phyloP scores from a whole-genome alignment of 208 protist species.

The Endotrypanum monterogeii region DNA sequence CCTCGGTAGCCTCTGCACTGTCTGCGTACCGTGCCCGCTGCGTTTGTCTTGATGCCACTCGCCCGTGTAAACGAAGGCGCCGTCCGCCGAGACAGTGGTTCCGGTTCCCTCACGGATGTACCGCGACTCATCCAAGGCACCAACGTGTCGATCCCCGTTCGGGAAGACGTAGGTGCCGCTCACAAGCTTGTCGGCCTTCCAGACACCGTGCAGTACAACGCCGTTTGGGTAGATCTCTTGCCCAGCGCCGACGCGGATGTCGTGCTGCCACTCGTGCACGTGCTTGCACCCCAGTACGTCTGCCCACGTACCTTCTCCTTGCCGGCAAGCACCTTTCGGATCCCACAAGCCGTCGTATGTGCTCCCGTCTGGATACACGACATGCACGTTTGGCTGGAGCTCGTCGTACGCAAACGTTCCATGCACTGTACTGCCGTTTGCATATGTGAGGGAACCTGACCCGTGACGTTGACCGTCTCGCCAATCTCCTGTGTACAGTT shows the following conservation, averaged over 20 bases:
- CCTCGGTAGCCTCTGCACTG: conserved; percentile 10
- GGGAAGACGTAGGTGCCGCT: conserved; percentile 79
- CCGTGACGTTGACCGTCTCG: conserved; percentile 52
- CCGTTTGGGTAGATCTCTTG: conserved; percentile 58
- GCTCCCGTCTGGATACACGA: conserved; percentile 63
- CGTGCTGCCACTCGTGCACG: conserved; percentile 60
- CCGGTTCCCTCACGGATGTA: conserved; percentile 72
- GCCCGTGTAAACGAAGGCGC: conserved; percentile 75
- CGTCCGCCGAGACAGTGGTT: conserved; percentile 69
- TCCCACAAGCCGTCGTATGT: conserved; percentile 73
- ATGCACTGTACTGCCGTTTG: conserved; percentile 37
- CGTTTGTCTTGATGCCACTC: conserved; percentile 70
- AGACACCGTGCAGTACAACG: conserved; percentile 60
- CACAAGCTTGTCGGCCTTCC: conserved; percentile 42
- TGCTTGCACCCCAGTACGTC: conserved; percentile 54
- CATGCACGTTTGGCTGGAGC: conserved; percentile 47
- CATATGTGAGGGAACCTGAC: conserved; percentile 43
- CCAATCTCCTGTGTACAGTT: conserved; percentile 74
- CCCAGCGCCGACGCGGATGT: conserved; percentile 60
- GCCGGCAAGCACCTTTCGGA: conserved; percentile 41
- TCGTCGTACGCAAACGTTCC: conserved; percentile 52
- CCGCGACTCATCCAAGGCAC: conserved; percentile 58
- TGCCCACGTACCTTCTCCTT: conserved; percentile 54
- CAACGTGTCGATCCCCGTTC: conserved; percentile 74
- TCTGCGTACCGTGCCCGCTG: conserved; percentile 56